Conservation (phyloP, 2,329 filamentous ascomycete species). For the Alternaria triticina region DNA sequence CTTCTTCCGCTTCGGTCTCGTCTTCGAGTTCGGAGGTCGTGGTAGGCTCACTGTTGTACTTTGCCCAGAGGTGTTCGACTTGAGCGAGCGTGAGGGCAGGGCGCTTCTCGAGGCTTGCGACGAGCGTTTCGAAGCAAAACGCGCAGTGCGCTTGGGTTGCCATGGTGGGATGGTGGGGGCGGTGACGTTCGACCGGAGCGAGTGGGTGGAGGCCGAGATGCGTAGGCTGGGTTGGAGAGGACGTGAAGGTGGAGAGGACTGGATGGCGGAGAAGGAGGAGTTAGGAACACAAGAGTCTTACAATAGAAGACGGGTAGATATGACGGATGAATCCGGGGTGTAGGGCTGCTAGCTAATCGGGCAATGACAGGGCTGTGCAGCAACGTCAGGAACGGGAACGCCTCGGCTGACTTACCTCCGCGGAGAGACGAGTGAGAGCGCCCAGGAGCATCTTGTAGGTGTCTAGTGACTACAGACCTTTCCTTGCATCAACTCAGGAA, state of each 20-base stretch:
- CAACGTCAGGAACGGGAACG: constrained; percentile 8
- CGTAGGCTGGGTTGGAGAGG: neutral
- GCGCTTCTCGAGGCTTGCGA: constrained; percentile 74
- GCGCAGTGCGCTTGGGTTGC: constrained; percentile 85
- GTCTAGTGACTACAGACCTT: constrained; percentile 21
- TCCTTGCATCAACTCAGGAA: constrained; percentile 32
- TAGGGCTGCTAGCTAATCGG: constrained; percentile 9
- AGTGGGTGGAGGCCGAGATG: neutral
- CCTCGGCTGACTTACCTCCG: constrained; percentile 20
- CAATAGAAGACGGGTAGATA: constrained; percentile 3
- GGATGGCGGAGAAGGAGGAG: neutral
- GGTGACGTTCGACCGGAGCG: neutral
- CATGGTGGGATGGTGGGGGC: constrained; percentile 60
- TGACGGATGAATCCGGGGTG: constrained; percentile 16
- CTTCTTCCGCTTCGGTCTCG: constrained; percentile 1
- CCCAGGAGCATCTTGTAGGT: constrained; percentile 15
- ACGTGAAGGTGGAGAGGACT: neutral
- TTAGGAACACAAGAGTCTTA: neutral
- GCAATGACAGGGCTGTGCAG: constrained; percentile 12
- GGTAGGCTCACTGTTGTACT: constrained; percentile 52
- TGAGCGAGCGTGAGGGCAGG: constrained; percentile 70
- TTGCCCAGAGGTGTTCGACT: constrained; percentile 72
- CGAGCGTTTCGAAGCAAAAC: constrained; percentile 89
- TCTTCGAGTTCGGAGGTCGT: constrained; percentile 17
- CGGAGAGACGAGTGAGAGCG: constrained; percentile 38